phyloP scores from a whole-genome alignment of 352 stramenopile genomes.

The Globisporangium megalacanthum region DNA sequence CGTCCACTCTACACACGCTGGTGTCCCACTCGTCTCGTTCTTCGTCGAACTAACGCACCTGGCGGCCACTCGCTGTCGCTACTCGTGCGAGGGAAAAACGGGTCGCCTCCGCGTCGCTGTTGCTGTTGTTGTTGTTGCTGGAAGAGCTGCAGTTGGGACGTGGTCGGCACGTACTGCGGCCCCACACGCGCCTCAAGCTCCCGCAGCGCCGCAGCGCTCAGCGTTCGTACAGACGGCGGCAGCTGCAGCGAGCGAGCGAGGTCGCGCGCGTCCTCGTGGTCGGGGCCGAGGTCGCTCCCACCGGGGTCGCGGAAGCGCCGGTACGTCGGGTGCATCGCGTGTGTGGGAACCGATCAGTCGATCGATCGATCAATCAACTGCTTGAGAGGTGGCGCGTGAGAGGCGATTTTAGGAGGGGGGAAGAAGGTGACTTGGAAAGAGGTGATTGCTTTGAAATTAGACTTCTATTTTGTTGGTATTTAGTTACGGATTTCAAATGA shows the following conservation, averaged over 20 bases:
- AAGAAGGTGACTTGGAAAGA: too few relatives aligned
- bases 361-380: background rate
- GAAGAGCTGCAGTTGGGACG: conserved; percentile 14
- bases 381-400: too few relatives aligned
- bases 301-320: conserved; percentile 11
- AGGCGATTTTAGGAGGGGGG: too few relatives aligned
- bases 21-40: too few relatives aligned
- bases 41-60: too few relatives aligned
- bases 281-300: background rate
- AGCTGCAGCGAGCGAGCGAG: conserved; percentile 13
- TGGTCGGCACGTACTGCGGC: conserved; percentile 12
- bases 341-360: too few relatives aligned
- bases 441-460: too few relatives aligned
- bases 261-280: conserved; percentile 9
- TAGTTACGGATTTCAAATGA: too few relatives aligned
- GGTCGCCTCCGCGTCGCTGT: background rate
- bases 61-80: too few relatives aligned
- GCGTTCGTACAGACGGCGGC: conserved; percentile 1
- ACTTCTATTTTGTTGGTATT: too few relatives aligned
- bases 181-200: conserved; percentile 9
- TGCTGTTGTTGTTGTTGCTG: conserved; percentile 10
- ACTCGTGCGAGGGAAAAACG: background rate
- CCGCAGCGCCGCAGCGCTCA: conserved; percentile 4
- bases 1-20: too few relatives aligned
- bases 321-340: conserved; percentile 11